Conservation (phyloP, 805 yeast species). For the Pichia kluyveri region DNA sequence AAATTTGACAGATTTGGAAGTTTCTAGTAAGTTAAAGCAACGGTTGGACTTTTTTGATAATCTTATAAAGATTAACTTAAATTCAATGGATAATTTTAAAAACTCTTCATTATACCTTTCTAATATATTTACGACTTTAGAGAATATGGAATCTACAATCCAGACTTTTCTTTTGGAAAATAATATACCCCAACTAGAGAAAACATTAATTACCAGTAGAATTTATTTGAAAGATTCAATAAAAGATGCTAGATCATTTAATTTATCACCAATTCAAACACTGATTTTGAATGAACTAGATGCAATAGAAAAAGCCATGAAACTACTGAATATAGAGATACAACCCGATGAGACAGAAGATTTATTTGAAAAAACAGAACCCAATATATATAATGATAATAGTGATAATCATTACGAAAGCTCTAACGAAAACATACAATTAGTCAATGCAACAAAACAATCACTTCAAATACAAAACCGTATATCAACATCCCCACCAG, state of each 20-base stretch:
- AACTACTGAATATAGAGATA: constrained; percentile 14
- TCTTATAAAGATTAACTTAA: constrained; percentile 6
- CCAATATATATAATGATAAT: constrained; percentile 2
- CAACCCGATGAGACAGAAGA: not conserved
- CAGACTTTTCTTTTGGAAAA: constrained; percentile 10
- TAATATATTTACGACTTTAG: constrained; percentile 20
- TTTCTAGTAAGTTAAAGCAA: constrained; percentile 15
- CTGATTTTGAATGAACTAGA: constrained; percentile 19
- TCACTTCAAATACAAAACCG: not conserved
- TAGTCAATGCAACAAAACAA: not conserved
- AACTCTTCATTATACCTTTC: constrained; percentile 18
- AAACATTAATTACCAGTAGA: constrained; percentile 6
- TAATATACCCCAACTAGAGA: constrained; percentile 12
- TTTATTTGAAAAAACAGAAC: not conserved
- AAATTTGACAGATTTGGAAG: not conserved
- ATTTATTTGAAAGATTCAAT: constrained; percentile 11
- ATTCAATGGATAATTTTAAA: constrained; percentile 13
- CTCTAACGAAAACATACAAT: not conserved
- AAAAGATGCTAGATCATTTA: constrained; percentile 7
- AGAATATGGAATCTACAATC: constrained; percentile 16
- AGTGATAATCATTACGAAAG: constrained; percentile 1
- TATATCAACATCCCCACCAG: constrained; percentile 4
- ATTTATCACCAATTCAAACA: constrained; percentile 10
- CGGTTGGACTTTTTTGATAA: constrained; percentile 22
- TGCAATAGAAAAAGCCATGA: constrained; percentile 19